A percentile compares a stretch with the other conserved stretches of the same genome.
Evolutionary conservation across 805 yeast genomes (phyloP).

Genomic region (Huiozyma sinensis): DNA sequence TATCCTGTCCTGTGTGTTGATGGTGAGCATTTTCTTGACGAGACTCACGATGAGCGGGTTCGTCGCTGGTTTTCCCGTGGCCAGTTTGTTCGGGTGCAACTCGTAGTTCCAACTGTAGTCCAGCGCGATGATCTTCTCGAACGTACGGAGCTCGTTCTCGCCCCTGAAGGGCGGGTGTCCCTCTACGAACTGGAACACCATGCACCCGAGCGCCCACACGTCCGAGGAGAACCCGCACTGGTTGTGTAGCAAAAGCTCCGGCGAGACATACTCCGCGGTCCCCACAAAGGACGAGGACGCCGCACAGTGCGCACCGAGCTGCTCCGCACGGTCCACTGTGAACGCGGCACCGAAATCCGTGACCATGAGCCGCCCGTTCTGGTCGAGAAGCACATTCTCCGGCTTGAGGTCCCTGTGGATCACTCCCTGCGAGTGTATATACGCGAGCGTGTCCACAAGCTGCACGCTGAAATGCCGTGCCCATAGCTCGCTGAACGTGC

Average conservation of each 20-base stretch:
- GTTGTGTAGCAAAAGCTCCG: slow-evolving; percentile 72
- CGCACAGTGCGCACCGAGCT: slow-evolving; percentile 8
- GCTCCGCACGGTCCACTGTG: slow-evolving; percentile 12
- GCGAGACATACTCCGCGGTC: slow-evolving; percentile 93
- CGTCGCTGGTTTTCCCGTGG: slow-evolving; percentile 29
- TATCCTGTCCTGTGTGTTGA: slow-evolving; percentile 62
- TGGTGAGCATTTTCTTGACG: slow-evolving; percentile 51
- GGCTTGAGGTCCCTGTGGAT: slow-evolving; percentile 94
- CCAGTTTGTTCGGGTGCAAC: neutral
- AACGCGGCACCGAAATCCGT: slow-evolving; percentile 91
- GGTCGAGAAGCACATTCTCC: slow-evolving; percentile 77
- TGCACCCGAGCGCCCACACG: slow-evolving; percentile 92
- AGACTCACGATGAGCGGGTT: slow-evolving; percentile 57
- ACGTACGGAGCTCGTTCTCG: slow-evolving; percentile 70
- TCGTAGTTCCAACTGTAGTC: slow-evolving; percentile 50
- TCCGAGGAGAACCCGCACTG: slow-evolving; percentile 77
- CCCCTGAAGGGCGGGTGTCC: slow-evolving; percentile 90
- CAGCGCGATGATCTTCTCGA: slow-evolving; percentile 73
- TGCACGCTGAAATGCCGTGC: slow-evolving; percentile 76
- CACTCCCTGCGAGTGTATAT: slow-evolving; percentile 81
- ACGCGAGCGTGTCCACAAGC: slow-evolving; percentile 80
- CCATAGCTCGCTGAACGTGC: slow-evolving; percentile 65
- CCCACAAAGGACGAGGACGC: slow-evolving; percentile 77
- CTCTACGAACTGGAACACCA: slow-evolving; percentile 68
- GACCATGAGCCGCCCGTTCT: slow-evolving; percentile 78